phyloP scores from a whole-genome alignment of 345 rosid species.

The Pugionium cornutum region DNA sequence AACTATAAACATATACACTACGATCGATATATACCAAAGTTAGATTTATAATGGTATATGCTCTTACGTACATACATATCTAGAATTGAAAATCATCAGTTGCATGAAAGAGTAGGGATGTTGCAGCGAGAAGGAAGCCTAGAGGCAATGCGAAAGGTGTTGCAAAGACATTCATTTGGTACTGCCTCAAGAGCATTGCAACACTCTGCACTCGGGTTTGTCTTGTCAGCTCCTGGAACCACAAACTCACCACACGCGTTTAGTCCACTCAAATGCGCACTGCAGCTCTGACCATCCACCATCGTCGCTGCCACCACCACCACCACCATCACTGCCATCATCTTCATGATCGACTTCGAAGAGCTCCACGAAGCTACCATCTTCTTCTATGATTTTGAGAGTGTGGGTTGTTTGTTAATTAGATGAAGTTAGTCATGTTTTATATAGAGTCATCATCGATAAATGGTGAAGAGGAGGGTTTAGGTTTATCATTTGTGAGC shows the following conservation, averaged over 20 bases:
- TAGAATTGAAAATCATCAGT: conserved; percentile 31
- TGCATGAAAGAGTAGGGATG: conserved; percentile 55
- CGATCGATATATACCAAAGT: background rate
- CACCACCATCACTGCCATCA: conserved; percentile 14
- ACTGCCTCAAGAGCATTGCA: conserved; percentile 65
- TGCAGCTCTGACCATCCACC: conserved; percentile 55
- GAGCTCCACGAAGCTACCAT: conserved; percentile 28
- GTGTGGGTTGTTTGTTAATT: background rate
- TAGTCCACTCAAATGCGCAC: conserved; percentile 54
- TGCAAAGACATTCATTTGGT: conserved; percentile 72
- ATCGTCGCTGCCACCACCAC: conserved; percentile 37
- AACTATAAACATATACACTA: background rate
- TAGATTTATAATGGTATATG: background rate
- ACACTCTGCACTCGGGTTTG: conserved; percentile 52
- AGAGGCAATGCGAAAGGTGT: conserved; percentile 69
- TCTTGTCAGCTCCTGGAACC: conserved; percentile 55
- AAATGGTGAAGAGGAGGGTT: conserved; percentile 18
- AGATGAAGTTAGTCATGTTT: no score
- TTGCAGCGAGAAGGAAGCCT: conserved; percentile 75
- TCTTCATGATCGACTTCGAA: conserved; percentile 29
- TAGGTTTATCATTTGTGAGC: conserved; percentile 26
- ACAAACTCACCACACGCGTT: conserved; percentile 71
- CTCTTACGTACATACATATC: conserved; percentile 16
- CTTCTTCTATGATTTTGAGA: conserved; percentile 14
- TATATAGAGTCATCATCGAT: conserved; percentile 21